A percentile compares a stretch with the other conserved stretches of the same genome.
phyloP scores from a whole-genome alignment of 306 rosid genomes.

The Cicer bijugum region DNA sequence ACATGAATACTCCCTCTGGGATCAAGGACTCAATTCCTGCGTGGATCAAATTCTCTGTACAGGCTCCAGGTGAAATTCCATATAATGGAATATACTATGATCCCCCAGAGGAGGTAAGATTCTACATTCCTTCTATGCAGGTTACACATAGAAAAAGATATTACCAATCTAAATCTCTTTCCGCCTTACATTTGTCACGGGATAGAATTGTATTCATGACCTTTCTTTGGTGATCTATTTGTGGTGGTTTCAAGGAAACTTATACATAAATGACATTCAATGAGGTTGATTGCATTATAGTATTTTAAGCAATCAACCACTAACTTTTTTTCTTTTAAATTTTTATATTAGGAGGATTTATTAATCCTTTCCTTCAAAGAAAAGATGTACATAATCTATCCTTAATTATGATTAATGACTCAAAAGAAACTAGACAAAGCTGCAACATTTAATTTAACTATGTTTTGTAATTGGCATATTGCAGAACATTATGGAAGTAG shows the following conservation, averaged over 20 bases:
- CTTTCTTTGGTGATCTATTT: conserved; percentile 27
- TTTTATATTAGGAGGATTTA: conserved; percentile 23
- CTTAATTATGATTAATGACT: neutral
- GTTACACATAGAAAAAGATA: conserved; percentile 16
- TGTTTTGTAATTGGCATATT: conserved; percentile 32
- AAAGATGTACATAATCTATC: neutral
- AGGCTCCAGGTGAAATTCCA: conserved; percentile 96
- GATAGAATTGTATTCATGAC: conserved; percentile 25
- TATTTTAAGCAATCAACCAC: conserved; percentile 9
- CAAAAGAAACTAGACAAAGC: conserved; percentile 32
- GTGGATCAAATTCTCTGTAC: conserved; percentile 95
- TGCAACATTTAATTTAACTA: conserved; percentile 17
- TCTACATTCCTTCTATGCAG: conserved; percentile 38
- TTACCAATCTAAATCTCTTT: conserved; percentile 18
- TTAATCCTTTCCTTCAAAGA: neutral
- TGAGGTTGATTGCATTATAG: conserved; percentile 16
- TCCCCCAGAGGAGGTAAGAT: conserved; percentile 93
- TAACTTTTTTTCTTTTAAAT: neutral
- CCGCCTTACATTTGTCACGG: neutral
- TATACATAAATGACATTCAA: conserved; percentile 5
- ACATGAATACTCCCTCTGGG: conserved; percentile 95
- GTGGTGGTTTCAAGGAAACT: conserved; percentile 35
- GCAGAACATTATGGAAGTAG: conserved; percentile 26
- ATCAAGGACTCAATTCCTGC: conserved; percentile 96
- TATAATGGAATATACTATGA: conserved; percentile 90